Conservation (phyloP, 2,329 filamentous ascomycete species). For the Trichoderma sp. region DNA sequence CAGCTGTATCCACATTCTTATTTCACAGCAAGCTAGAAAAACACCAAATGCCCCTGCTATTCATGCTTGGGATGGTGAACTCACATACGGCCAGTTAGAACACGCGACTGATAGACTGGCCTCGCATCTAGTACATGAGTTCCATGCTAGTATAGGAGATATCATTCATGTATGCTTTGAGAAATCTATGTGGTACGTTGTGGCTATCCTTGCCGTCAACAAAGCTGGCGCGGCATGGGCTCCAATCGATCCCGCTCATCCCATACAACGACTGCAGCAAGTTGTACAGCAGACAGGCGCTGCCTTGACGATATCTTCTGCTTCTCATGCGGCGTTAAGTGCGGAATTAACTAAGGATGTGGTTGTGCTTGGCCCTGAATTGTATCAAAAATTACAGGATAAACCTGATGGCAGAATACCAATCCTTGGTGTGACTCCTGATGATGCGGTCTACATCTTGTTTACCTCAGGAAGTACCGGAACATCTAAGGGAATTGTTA, state of each 20-base stretch:
- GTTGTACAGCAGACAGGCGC: conserved; percentile 8
- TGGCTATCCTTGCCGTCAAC: conserved; percentile 15
- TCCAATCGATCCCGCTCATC: conserved; percentile 8
- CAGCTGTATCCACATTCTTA: neutral
- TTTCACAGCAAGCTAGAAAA: neutral
- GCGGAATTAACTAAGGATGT: neutral
- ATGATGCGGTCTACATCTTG: neutral
- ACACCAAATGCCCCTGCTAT: neutral
- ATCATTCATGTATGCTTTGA: conserved; percentile 16
- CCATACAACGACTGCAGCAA: conserved; percentile 3
- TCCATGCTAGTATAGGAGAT: neutral
- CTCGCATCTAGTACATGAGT: neutral
- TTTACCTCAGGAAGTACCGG: conserved; percentile 20
- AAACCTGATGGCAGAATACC: neutral
- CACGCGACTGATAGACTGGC: neutral
- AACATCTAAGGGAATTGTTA: conserved; percentile 10
- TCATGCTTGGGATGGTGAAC: neutral
- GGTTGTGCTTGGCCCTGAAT: neutral
- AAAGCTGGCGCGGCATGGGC: conserved; percentile 15
- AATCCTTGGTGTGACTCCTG: neutral
- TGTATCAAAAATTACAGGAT: neutral
- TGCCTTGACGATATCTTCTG: neutral
- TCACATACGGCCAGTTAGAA: neutral
- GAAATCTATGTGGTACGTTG: conserved; percentile 13
- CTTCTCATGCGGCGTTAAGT: neutral